Conservation (phyloP, 768 basidiomycete species). For the Pleurotus citrinopileatus region DNA sequence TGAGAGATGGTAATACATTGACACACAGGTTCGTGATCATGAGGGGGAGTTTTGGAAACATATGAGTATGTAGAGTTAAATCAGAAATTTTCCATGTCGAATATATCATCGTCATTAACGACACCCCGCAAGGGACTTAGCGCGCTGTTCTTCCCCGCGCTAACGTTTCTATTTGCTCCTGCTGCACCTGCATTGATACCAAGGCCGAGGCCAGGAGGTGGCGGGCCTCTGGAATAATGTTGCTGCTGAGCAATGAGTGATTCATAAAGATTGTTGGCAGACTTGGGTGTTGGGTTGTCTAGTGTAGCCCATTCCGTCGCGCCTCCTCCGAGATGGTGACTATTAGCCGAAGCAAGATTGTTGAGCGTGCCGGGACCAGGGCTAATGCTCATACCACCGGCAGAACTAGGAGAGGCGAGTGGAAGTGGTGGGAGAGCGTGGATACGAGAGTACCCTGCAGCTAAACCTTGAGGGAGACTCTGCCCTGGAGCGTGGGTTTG, state of each 20-base stretch:
- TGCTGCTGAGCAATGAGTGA: background rate
- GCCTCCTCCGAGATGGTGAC: no score
- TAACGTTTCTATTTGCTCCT: background rate
- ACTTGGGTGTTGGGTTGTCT: background rate
- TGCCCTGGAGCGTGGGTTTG: slow-evolving; percentile 90
- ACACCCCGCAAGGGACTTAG: slow-evolving; percentile 3
- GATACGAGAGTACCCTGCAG: slow-evolving; percentile 86
- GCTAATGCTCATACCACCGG: slow-evolving; percentile 3
- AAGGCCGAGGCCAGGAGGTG: no score
- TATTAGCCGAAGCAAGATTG: no score
- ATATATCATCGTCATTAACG: background rate
- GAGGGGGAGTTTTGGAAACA: no score
- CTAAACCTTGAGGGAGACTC: slow-evolving; percentile 87
- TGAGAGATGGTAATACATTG: no score
- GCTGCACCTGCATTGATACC: background rate
- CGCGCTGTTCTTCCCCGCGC: background rate
- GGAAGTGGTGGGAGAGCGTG: slow-evolving; percentile 61
- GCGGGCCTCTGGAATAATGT: background rate
- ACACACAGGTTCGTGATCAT: no score
- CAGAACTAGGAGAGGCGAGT: slow-evolving; percentile 30
- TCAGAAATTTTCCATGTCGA: slow-evolving; percentile 4
- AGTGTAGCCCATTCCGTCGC: slow-evolving; percentile 17
- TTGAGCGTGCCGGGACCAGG: slow-evolving; percentile 13
- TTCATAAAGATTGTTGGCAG: background rate
- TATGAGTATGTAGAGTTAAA: no score